Conservation (phyloP, 2,329 filamentous ascomycete species). For the Claviceps africana region DNA sequence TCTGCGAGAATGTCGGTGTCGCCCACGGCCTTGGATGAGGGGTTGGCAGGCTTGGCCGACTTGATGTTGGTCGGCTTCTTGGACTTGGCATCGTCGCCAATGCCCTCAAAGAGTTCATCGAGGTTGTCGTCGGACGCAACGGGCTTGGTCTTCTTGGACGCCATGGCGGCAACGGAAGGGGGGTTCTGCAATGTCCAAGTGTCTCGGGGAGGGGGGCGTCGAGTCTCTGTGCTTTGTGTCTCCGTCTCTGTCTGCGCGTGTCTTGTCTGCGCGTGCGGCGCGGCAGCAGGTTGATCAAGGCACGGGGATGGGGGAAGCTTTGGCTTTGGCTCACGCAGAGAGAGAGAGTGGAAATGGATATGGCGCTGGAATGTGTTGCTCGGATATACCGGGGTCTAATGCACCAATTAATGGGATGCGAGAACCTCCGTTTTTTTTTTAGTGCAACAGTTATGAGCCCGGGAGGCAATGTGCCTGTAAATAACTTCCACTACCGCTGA, state of each 20-base stretch:
- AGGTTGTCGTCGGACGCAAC: constrained; percentile 46
- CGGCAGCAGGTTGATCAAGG: background rate
- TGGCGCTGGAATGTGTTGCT: too few species aligned
- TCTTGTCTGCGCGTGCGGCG: background rate
- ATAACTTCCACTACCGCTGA: too few species aligned
- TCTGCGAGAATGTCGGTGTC: constrained; percentile 76
- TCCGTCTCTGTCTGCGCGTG: background rate
- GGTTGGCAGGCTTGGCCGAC: constrained; percentile 31
- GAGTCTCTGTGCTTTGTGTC: background rate
- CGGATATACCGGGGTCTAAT: too few species aligned
- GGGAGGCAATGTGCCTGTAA: too few species aligned
- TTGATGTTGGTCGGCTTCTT: constrained; percentile 33
- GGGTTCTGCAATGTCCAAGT: background rate
- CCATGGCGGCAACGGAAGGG: constrained; percentile 30
- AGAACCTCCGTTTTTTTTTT: too few species aligned
- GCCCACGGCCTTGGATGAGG: constrained; percentile 32
- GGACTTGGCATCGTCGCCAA: constrained; percentile 37
- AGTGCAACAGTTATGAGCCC: too few species aligned
- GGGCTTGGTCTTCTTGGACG: constrained; percentile 45
- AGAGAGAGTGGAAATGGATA: too few species aligned
- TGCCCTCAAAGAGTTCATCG: constrained; percentile 50
- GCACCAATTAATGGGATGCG: too few species aligned
- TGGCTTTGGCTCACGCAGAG: too few species aligned
- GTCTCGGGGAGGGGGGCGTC: background rate
- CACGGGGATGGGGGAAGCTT: background rate